Evolutionary conservation across 2,329 filamentous ascomycete genomes (phyloP), one percentile per base, ranked within the genome.

Genomic region (Zalaria obscura): DNA sequence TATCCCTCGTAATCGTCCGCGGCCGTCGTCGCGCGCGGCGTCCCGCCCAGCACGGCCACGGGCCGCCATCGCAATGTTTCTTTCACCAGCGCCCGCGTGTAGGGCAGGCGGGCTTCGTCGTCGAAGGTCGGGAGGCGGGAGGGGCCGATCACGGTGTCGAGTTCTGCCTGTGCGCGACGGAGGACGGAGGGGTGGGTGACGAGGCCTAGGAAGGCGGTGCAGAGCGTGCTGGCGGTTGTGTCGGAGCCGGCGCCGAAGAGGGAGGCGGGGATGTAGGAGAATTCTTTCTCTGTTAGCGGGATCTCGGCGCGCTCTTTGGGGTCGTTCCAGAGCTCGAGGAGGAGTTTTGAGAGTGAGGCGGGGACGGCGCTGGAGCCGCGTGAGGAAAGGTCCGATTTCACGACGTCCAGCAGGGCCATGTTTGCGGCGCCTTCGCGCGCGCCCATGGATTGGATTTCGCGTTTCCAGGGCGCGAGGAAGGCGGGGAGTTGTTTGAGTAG

Each of bases 21-120:
- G 40, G 57, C 54, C 27, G 57, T 50, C 2, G 51, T 50, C 3
- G 55, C 52, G 47, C 59, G 58, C 3, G 57, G 55, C 5, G 60
- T 57, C 36, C 58, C 58, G 27, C 36, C 45, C 73, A 75, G 70
- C 37, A 40, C 38, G 33, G 38, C 38, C 29, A 70, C 66, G 4
- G 72, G 73, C 40, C 71, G 61, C 72, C 72, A 76, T 36, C 73
- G 61, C 10, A 75, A 53, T 9, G 69, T 70, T 56, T 77, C 73
- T 55, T 76, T 75, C 18, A 76, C 55, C 32, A 70, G 69, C 2
- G 72, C 73, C 9, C 72, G 60, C 8, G 75, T 62, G 0, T 62
- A 70, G 1, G 73, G 72, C 9, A 77, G 55, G n/a, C 65, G 55
- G 2, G 66, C 56, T 46, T 50, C 52, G 43, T 59, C 56, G 10